These are phyloP conservation scores for Oryza brachyantha DNA, from an alignment of 176 grass and related monocot species.

Conservation along the genomic window DNA sequence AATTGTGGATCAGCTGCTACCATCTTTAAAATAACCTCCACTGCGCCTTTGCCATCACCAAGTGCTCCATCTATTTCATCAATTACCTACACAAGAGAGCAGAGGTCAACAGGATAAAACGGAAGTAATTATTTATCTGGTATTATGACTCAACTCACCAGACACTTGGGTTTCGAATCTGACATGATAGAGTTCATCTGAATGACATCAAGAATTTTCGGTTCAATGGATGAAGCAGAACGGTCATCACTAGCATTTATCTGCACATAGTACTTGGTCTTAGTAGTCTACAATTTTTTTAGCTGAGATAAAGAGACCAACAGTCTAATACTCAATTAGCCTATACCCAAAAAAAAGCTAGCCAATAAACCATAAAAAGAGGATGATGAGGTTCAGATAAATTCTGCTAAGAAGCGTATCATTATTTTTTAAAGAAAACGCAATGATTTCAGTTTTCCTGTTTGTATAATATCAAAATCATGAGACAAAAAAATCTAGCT, in stretches of 20 bases:
- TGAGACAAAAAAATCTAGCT: neutral
- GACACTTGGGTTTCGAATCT: slow-evolving; percentile 90
- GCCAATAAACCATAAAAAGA: neutral
- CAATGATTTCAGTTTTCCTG: neutral
- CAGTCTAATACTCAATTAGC: slow-evolving; percentile 14
- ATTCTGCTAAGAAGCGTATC: neutral
- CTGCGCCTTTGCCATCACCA: slow-evolving; percentile 87
- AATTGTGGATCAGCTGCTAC: slow-evolving; percentile 41
- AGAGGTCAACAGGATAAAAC: slow-evolving; percentile 28
- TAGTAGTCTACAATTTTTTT: slow-evolving; percentile 26
- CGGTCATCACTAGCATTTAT: slow-evolving; percentile 99
- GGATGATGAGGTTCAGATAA: neutral
- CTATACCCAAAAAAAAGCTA: neutral
- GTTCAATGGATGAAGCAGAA: slow-evolving; percentile 81
- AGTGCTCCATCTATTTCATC: slow-evolving; percentile 99
- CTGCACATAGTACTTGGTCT: slow-evolving; percentile 42
- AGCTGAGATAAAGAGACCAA: neutral
- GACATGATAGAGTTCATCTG: slow-evolving; percentile 99
- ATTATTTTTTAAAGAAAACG: neutral
- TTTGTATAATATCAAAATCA: slow-evolving; percentile 8
- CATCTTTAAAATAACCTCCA: slow-evolving; percentile 94
- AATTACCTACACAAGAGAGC: slow-evolving; percentile 60
- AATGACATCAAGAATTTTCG: slow-evolving; percentile 92
- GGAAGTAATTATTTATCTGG: slow-evolving; percentile 2
- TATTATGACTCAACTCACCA: slow-evolving; percentile 58